Percentiles rank a stretch among this genome's conserved stretches.
phyloP scores from a whole-genome alignment of 1,139 yeast species.

The Suhomyces anneliseae region DNA sequence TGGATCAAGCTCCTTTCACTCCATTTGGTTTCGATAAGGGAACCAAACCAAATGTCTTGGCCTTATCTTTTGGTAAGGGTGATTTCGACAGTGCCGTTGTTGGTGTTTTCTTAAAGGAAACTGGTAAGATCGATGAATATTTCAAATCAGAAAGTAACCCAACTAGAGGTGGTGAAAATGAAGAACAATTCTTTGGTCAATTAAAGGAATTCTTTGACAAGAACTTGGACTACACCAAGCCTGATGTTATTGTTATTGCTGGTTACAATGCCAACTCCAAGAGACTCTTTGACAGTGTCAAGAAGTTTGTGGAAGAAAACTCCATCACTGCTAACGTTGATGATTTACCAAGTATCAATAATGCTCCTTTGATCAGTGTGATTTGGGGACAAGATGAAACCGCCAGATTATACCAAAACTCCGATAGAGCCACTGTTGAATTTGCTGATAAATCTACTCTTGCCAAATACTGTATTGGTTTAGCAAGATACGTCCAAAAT shows the following conservation, averaged over 20 bases:
- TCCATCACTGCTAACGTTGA: conserved; percentile 57
- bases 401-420: conserved; percentile 83
- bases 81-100: conserved; percentile 83
- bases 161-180: conserved; percentile 53
- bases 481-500: conserved; percentile 88
- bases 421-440: conserved; percentile 72
- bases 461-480: conserved; percentile 82
- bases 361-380: conserved; percentile 52
- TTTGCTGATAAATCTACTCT: conserved; percentile 85
- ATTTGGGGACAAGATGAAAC: conserved; percentile 93
- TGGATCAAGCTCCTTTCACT: conserved; percentile 92
- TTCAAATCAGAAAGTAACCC: conserved; percentile 79
- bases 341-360: conserved; percentile 34
- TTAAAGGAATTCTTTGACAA: conserved; percentile 45
- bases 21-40: conserved; percentile 79
- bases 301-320: conserved; percentile 58
- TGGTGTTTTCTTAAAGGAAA: conserved; percentile 75
- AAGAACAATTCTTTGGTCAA: conserved; percentile 56
- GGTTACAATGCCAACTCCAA: conserved; percentile 82
- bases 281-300: conserved; percentile 57
- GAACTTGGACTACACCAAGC: conserved; percentile 42
- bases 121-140: conserved; percentile 74
- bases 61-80: conserved; percentile 86
- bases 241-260: conserved; percentile 88
- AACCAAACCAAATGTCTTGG: conserved; percentile 78